Conservation (phyloP, 768 basidiomycete species). For the Royoungia palumana region DNA sequence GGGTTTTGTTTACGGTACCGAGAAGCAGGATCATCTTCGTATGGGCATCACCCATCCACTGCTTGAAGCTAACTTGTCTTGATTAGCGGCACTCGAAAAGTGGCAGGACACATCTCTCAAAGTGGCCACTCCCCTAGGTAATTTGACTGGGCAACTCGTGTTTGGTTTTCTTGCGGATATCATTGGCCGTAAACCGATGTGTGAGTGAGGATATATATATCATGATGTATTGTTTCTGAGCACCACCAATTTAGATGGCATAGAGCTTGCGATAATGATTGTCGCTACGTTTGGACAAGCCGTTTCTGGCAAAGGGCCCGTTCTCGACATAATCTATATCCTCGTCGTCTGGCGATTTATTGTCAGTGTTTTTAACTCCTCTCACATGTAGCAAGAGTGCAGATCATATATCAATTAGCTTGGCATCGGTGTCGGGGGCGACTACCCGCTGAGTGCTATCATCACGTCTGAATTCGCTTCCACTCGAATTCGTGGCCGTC, state of each 20-base stretch:
- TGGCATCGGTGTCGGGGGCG: conserved; percentile 84
- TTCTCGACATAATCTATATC: conserved; percentile 64
- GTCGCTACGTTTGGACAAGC: conserved; percentile 74
- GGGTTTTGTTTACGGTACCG: conserved; percentile 65
- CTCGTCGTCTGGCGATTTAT: conserved; percentile 80
- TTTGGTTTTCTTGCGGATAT: conserved; percentile 77
- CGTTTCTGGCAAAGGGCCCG: conserved; percentile 58
- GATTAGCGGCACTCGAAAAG: conserved; percentile 1
- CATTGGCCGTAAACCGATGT: conserved; percentile 74
- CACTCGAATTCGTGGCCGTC: conserved; percentile 66
- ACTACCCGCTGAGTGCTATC: conserved; percentile 78
- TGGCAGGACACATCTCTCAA: conserved; percentile 74
- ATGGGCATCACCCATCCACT: background rate
- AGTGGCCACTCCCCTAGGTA: conserved; percentile 73
- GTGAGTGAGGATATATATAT: conserved; percentile 36
- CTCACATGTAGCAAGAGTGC: conserved; percentile 9
- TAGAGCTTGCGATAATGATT: conserved; percentile 70
- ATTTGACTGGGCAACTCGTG: conserved; percentile 64
- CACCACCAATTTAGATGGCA: conserved; percentile 33
- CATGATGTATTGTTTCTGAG: background rate
- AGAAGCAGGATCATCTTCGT: background rate
- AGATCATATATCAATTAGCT: conserved; percentile 42
- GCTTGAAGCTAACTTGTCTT: conserved; percentile 7
- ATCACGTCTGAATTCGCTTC: conserved; percentile 85
- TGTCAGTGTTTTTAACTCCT: conserved; percentile 24